Evolutionary conservation across 108 stramenopile genomes (phyloP).

Genomic region (Cyclostephanos invisitatus): DNA sequence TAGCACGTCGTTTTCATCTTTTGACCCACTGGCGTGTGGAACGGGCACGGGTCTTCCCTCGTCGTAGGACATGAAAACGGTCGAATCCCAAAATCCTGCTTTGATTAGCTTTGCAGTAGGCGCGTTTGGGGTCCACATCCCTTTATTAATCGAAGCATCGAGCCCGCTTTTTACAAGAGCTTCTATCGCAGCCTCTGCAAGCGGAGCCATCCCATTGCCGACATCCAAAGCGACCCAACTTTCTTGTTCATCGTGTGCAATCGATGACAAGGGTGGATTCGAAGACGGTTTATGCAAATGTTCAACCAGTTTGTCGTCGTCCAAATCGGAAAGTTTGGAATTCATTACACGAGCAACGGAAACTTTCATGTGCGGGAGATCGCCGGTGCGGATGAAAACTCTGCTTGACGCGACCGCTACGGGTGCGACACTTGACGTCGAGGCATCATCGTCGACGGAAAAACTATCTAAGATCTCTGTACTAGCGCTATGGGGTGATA

Average conservation of each 20-base stretch:
- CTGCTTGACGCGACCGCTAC: constrained; percentile 4
- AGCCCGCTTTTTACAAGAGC: constrained; percentile 57
- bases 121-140: constrained; percentile 61
- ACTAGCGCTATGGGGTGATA: background rate
- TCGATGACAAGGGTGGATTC: constrained; percentile 61
- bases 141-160: constrained; percentile 46
- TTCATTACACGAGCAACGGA: constrained; percentile 6
- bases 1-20: constrained; percentile 47
- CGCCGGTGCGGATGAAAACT: constrained; percentile 44
- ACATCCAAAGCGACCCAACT: constrained; percentile 73
- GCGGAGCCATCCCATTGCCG: constrained; percentile 60
- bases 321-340: constrained; percentile 12
- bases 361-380: constrained; percentile 36
- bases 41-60: background rate
- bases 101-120: constrained; percentile 51
- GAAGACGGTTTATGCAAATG: constrained; percentile 54
- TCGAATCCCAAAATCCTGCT: constrained; percentile 26
- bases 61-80: constrained; percentile 25
- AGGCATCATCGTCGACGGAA: constrained; percentile 11
- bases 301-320: constrained; percentile 24
- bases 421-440: background rate
- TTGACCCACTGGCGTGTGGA: constrained; percentile 39
- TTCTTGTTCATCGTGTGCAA: constrained; percentile 63
- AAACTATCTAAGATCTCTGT: constrained; percentile 16
- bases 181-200: constrained; percentile 61